Base-by-base conservation (phyloP, 129 eudicot genomes). In the Lactuca saligna region DNA sequence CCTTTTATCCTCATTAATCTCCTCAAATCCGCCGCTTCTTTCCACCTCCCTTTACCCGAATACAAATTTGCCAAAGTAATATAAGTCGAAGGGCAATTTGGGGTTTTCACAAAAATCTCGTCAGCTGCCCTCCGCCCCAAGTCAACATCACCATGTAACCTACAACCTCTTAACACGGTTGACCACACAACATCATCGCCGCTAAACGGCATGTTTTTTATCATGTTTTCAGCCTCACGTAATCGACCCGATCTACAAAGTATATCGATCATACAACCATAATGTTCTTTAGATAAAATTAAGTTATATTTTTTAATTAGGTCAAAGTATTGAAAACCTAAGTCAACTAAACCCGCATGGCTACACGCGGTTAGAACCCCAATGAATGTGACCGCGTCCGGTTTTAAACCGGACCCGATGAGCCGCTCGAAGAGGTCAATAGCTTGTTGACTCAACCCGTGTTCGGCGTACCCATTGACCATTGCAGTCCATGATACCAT, bases 401-500 rank as follows among this genome's bases (percentile, higher is more conserved):
- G 98, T 68, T 12, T 80, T 56, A 93, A 46, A 78, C 87, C 90
- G 10, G 59, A 81, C 34, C 59, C 41, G 0, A 75, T 78, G 46
- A 89, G 71, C 57, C 63, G 74, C 74, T 93, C 87, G 17, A 89
- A 93, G 54, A 93, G 71, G 37, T 81, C 64, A 13, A 93, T 82
- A 37, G 98, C 97, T 77, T 87, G 85, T 64, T 64, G 74, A 68
- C 95, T 84, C 68, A 66, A 66, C 15, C 97, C 98, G 66, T 93
- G 98, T 75, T 93, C 98, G 14, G 98, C 98, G 55, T 71, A 93
- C 48, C 98, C 98, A 55, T 80, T 84, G n/a, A 93, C 86, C 98
- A 89, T 89, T 42, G 95, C 86, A 6, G 98, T 93, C 97, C 95
- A 93, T 34, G 95, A 89, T 9, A 93, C 80, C 0, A 89, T 82